Percentiles rank a stretch among this genome's conserved stretches.
phyloP scores from a whole-genome alignment of 164 flowering plant genomes.

The Nelumbo lutea region DNA sequence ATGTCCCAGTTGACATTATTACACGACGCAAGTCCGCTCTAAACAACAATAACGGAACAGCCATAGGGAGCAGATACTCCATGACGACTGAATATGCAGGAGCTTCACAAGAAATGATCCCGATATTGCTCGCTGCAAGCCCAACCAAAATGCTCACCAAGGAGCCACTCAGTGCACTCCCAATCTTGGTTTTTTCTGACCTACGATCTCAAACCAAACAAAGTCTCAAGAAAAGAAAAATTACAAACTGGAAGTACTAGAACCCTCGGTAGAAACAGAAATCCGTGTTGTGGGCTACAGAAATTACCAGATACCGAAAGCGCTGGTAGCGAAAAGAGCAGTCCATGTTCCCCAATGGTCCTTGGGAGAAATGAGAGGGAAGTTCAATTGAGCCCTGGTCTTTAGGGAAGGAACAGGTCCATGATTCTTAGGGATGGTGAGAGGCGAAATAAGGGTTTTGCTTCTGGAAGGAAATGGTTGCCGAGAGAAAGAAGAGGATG shows the following conservation, averaged over 20 bases:
- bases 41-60: slow-evolving; percentile 69
- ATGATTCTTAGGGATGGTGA: neutral
- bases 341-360: slow-evolving; percentile 97
- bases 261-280: neutral
- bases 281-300: neutral
- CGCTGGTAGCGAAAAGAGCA: slow-evolving; percentile 68
- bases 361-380: slow-evolving; percentile 65
- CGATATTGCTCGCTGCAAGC: slow-evolving; percentile 80
- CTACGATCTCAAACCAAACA: slow-evolving; percentile 26
- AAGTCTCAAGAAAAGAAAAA: neutral
- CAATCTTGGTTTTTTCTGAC: slow-evolving; percentile 85
- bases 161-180: slow-evolving; percentile 69
- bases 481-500: neutral
- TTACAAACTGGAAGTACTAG: neutral
- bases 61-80: slow-evolving; percentile 64
- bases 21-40: slow-evolving; percentile 79
- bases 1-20: slow-evolving; percentile 64
- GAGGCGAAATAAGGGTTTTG: slow-evolving; percentile 9
- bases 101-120: slow-evolving; percentile 57
- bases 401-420: slow-evolving; percentile 17
- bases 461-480: neutral
- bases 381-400: slow-evolving; percentile 36
- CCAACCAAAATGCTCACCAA: slow-evolving; percentile 72
- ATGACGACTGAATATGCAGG: slow-evolving; percentile 56
- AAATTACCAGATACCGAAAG: slow-evolving; percentile 78